These are phyloP conservation scores for Colletotrichum lupini DNA, from an alignment of 2,329 filamentous ascomycete species.

Conservation along the genomic window DNA sequence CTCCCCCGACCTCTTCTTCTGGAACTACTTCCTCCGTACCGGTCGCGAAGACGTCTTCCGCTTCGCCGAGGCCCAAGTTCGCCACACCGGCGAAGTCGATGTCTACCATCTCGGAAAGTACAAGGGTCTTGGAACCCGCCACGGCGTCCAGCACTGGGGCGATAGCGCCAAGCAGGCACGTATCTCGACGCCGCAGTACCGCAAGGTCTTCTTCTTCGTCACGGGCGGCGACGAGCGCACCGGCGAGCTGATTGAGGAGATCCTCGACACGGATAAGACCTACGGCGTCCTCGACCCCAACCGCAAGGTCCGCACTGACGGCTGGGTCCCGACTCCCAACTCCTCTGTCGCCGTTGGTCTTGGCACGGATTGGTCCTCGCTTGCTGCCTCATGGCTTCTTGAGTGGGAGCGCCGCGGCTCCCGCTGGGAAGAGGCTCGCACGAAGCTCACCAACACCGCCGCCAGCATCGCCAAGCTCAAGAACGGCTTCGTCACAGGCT, in stretches of 20 bases:
- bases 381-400: slow-evolving; percentile 68
- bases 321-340: slow-evolving; percentile 56
- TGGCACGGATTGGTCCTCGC: slow-evolving; percentile 68
- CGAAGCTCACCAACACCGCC: slow-evolving; percentile 60
- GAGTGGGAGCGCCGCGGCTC: slow-evolving; percentile 69
- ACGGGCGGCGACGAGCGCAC: slow-evolving; percentile 68
- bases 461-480: slow-evolving; percentile 64
- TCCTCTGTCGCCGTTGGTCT: slow-evolving; percentile 60
- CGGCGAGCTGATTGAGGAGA: slow-evolving; percentile 64
- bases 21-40: slow-evolving; percentile 71
- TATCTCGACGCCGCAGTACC: slow-evolving; percentile 67
- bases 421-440: slow-evolving; percentile 61
- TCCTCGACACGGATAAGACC: slow-evolving; percentile 63
- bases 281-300: slow-evolving; percentile 65
- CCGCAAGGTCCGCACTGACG: slow-evolving; percentile 67
- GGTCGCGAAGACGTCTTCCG: slow-evolving; percentile 67
- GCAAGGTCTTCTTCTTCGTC: slow-evolving; percentile 66
- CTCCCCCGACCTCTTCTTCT: slow-evolving; percentile 71
- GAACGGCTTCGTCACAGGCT: slow-evolving; percentile 69
- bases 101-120: slow-evolving; percentile 69
- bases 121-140: slow-evolving; percentile 70
- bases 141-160: slow-evolving; percentile 71
- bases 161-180: slow-evolving; percentile 72
- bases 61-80: slow-evolving; percentile 67
- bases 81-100: slow-evolving; percentile 71